A percentile compares a stretch with the other conserved stretches of the same genome.
These are phyloP conservation scores for Aspergillus bridgeri DNA, from an alignment of 495 filamentous ascomycete genomes.

Conservation along the genomic window DNA sequence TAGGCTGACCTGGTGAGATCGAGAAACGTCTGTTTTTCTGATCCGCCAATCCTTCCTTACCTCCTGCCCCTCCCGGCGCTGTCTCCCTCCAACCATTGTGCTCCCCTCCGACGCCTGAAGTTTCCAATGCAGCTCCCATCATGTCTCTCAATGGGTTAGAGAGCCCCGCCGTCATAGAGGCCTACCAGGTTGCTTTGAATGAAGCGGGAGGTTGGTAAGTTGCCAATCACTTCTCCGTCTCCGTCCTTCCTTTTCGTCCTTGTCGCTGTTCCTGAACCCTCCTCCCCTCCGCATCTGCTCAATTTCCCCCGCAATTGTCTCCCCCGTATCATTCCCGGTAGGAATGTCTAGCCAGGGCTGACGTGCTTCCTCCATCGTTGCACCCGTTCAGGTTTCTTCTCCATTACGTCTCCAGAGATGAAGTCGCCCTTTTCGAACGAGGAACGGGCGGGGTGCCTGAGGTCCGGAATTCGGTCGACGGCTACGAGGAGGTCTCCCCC, in stretches of 20 bases:
- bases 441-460: constrained; percentile 85
- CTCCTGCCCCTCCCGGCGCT: constrained; percentile 3
- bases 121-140: constrained; percentile 44
- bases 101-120: too few species aligned
- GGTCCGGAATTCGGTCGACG: constrained; percentile 69
- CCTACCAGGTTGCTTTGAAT: constrained; percentile 71
- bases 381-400: constrained; percentile 76
- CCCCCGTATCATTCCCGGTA: too few species aligned
- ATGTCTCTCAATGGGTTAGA: constrained; percentile 99
- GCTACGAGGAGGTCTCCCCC: constrained; percentile 78
- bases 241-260: neutral
- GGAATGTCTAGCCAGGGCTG: neutral
- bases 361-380: neutral
- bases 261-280: neutral
- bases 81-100: too few species aligned
- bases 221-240: neutral
- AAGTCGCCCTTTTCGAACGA: constrained; percentile 71
- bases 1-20: too few species aligned
- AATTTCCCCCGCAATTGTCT: neutral
- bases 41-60: neutral
- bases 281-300: neutral
- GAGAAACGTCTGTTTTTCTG: neutral
- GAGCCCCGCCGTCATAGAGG: constrained; percentile 72
- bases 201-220: constrained; percentile 96
- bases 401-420: constrained; percentile 86